Evolutionary conservation across 2,329 filamentous ascomycete species (phyloP), one percentile per base, ranked within the genome.

Genomic region (Sarocladiaceae sp.): DNA sequence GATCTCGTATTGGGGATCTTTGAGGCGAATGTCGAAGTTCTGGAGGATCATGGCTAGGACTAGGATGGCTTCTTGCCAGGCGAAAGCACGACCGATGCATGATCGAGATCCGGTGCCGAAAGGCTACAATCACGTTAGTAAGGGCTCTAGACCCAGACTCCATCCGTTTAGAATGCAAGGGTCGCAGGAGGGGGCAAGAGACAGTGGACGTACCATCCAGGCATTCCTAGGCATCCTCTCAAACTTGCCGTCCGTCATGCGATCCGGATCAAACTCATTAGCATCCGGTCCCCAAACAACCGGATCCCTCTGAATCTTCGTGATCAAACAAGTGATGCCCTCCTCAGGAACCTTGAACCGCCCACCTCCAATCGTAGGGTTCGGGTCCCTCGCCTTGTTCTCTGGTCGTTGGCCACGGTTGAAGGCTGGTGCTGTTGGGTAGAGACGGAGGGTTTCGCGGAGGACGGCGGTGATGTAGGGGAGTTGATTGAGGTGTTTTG

Each of bases 21-120:
- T 77, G 54, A 82, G 64, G 47, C 74, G 70, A 58, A 54, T 31
- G 48, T 76, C 46, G 69, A 90, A 89, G 60, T 85, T 87, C 59
- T 90, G 86, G 53, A 90, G 71, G 12, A 89, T 63, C 58, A 87
- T 75, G 0, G 83, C 80, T 58, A 83, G 71, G 8, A 78, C 76
- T 1, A 89, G 68, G 4, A 86, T 63, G 2, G 79, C 75, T 66
- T 92, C 88, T 62, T 92, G 87, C 83, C 84, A 87, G 1, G 87
- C 86, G 62, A 91, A 91, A 0, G 81, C 76, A 1, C 86, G 73
- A 3, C 88, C 88, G 55, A 91, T 90, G 58, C 87, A 92, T 1
- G 73, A 84, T 51, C 88, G 72, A 56, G 78, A 74, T 1, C 87
- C 87, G 53, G 87, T 87, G 1, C 88, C 88, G 58, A 91, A 92